Base-by-base conservation (phyloP, 2,329 filamentous ascomycete genomes). In the Penicillium palitans region DNA sequence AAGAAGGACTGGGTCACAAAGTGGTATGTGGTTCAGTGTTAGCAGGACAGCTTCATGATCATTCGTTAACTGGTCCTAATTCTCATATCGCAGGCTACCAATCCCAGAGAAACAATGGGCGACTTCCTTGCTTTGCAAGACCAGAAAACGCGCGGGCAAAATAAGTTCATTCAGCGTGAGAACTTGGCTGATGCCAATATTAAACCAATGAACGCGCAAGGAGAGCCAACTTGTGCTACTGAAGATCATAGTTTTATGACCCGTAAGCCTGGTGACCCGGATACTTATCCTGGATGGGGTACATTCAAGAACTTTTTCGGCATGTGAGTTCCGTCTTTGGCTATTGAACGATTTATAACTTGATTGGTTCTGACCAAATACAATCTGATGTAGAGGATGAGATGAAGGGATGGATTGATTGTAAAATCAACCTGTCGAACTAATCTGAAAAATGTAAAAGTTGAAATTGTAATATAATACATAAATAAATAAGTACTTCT, bases 221-320 rank as follows among this genome's bases (percentile, higher is more conserved):
- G 59, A 4, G 59, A 68, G 24, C 62, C 63, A 3, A 64, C 65
- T n/a, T 69, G 67, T 47, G 61, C 63, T 6, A 63, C 50, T n/a
- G 71, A 75, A 52, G 72, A 75, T 51, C 69, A 71, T 46, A 70
- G 62, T 19, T 75, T 74, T 40, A 70, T 69, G 70, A 46, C 55
- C 1, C 54, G 55, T 13, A 68, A 65, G 50, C 66, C 72, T 1
- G 72, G 71, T 7, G 62, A 58, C n/a, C 57, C 62, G 29, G 60
- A 67, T 48, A 67, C 71, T 3, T 62, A 69, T 58, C 71, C 71
- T 21, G 72, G 72, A 12, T 74, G 71, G 72, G 41, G 52, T 7
- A 66, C 63, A 52, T 17, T 64, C 31, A 74, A 69, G 61, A 60
- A 63, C 48, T n/a, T 65, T 12, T 31, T 61, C 55, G 57, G 52